Percentiles rank a stretch among this genome's conserved stretches.
These are phyloP conservation scores for Ophiognomonia clavigignenti-juglandacearum DNA, from an alignment of 2,329 filamentous ascomycete genomes.

Conservation along the genomic window DNA sequence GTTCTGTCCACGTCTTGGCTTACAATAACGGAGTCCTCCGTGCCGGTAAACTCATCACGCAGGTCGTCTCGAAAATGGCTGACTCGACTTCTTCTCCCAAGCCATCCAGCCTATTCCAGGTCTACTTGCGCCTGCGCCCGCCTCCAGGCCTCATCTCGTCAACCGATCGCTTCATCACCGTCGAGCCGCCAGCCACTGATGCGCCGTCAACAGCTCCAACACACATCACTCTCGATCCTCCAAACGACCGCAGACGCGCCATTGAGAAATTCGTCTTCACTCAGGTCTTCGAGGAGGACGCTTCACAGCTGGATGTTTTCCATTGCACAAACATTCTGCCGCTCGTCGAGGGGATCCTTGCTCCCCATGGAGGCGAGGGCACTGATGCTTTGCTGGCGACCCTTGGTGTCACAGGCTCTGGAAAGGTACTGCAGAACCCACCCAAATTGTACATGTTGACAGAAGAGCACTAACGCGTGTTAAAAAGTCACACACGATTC, in stretches of 20 bases:
- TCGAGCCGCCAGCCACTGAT: slow-evolving; percentile 51
- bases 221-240: slow-evolving; percentile 73
- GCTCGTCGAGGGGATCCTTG: slow-evolving; percentile 77
- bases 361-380: slow-evolving; percentile 66
- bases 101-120: slow-evolving; percentile 68
- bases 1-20: no score
- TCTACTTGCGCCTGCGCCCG: slow-evolving; percentile 82
- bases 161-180: slow-evolving; percentile 69
- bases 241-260: slow-evolving; percentile 79
- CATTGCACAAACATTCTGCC: slow-evolving; percentile 69
- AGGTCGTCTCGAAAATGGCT: no score
- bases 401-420: slow-evolving; percentile 88
- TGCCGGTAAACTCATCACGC: no score
- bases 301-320: slow-evolving; percentile 82
- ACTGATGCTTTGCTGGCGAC: slow-evolving; percentile 89
- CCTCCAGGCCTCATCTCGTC: slow-evolving; percentile 39
- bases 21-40: no score
- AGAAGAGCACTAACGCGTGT: not conserved
- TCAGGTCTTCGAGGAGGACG: slow-evolving; percentile 82
- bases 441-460: no score
- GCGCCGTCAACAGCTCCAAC: slow-evolving; percentile 44
- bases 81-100: no score
- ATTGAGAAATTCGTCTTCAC: slow-evolving; percentile 95
- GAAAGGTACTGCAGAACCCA: slow-evolving; percentile 64
- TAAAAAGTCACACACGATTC: slow-evolving; percentile 83